Percentiles rank a stretch among this genome's conserved stretches.
Evolutionary conservation across 257 asterid species (phyloP).

Genomic region (Rauvolfia tetraphylla): DNA sequence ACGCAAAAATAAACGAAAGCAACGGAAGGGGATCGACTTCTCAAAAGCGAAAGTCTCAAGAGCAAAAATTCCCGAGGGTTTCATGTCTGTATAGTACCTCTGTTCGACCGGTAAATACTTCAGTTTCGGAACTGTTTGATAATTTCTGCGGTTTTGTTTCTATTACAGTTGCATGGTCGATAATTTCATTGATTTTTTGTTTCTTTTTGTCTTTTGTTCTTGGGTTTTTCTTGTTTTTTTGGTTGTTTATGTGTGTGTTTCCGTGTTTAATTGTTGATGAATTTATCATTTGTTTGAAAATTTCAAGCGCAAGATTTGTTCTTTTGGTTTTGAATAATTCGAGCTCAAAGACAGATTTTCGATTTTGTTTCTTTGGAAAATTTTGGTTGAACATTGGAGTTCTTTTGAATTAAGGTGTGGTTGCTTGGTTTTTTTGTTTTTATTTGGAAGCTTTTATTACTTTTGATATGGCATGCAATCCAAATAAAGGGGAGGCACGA

Average conservation of each 20-base stretch:
- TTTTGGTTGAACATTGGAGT: not conserved
- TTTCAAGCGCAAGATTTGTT: not conserved
- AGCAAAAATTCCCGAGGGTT: not conserved
- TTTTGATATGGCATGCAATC: constrained; percentile 6
- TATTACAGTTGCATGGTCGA: constrained; percentile 1
- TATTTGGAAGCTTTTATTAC: too few species aligned
- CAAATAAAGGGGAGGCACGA: not conserved
- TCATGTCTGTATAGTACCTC: not conserved
- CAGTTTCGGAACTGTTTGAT: not conserved
- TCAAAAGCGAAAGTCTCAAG: not conserved
- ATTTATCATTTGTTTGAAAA: not conserved
- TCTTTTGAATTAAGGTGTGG: not conserved
- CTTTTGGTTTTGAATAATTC: not conserved
- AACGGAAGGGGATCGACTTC: constrained; percentile 13
- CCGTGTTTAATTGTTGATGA: not conserved
- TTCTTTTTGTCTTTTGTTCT: too few species aligned
- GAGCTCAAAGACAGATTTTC: not conserved
- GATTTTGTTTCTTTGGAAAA: not conserved
- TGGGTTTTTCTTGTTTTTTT: too few species aligned
- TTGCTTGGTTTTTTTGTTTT: not conserved
- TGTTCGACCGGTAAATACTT: constrained; percentile 4
- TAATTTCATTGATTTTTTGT: not conserved
- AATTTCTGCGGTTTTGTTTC: not conserved
- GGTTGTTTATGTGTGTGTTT: not conserved
- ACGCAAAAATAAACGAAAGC: not conserved